These are phyloP conservation scores for Entoloma clypeatum DNA, from an alignment of 1,284 basidiomycete genomes.

Conservation along the genomic window DNA sequence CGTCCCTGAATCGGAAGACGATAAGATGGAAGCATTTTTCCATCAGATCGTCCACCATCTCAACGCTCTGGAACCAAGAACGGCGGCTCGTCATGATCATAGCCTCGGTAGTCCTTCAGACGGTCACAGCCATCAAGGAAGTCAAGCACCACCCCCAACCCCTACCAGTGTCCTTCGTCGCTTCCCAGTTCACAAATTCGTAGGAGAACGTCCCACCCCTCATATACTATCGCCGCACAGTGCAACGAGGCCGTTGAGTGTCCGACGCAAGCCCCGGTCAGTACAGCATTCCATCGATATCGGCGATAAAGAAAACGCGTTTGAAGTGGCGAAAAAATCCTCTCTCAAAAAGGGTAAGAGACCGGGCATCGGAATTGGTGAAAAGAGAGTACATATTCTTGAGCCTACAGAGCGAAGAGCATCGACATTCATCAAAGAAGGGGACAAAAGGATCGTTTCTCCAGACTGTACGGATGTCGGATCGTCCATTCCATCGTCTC, in stretches of 20 bases:
- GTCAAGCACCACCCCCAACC: conserved; percentile 10
- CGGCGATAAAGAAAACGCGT: conserved; percentile 34
- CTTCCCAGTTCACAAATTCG: background rate
- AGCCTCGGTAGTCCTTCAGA: no score
- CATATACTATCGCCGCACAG: conserved; percentile 1
- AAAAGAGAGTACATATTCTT: conserved; percentile 46
- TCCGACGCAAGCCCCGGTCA: conserved; percentile 28
- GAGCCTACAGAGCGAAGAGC: conserved; percentile 36
- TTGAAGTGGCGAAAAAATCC: conserved; percentile 36
- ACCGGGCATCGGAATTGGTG: conserved; percentile 19
- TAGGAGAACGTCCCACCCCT: background rate
- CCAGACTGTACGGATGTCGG: conserved; percentile 44
- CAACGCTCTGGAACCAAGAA: conserved; percentile 58
- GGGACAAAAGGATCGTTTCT: conserved; percentile 32
- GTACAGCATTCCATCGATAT: conserved; percentile 20
- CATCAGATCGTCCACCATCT: conserved; percentile 80
- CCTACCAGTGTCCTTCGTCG: conserved; percentile 4
- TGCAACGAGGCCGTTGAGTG: conserved; percentile 27
- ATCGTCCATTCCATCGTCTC: conserved; percentile 33
- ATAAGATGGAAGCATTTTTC: conserved; percentile 75
- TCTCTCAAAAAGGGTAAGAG: conserved; percentile 37
- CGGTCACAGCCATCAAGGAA: background rate
- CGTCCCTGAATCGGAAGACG: conserved; percentile 57
- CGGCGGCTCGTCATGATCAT: conserved; percentile 24
- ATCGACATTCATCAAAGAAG: conserved; percentile 43